A percentile compares a stretch with the other conserved stretches of the same genome.
These are phyloP conservation scores for Ophiostoma triangulosporum DNA, from an alignment of 2,329 filamentous ascomycete genomes.

Conservation along the genomic window DNA sequence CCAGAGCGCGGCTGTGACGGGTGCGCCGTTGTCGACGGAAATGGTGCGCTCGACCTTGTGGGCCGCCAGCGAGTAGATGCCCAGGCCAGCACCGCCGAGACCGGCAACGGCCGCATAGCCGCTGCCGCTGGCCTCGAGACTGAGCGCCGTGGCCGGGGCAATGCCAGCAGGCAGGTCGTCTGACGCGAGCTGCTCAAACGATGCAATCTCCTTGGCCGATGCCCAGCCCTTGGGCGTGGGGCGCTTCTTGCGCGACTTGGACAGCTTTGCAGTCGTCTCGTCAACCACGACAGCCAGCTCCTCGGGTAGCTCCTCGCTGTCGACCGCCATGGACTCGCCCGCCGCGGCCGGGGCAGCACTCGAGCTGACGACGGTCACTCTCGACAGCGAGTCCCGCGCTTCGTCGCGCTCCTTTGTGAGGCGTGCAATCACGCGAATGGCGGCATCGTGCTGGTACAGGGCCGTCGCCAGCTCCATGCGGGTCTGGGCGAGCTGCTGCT, in stretches of 20 bases:
- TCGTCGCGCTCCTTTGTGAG: conserved; percentile 87
- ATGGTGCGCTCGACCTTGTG: conserved; percentile 55
- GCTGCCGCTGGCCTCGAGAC: conserved; percentile 33
- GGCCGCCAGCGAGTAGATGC: conserved; percentile 60
- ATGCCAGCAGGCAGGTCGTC: conserved; percentile 30
- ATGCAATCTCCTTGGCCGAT: conserved; percentile 53
- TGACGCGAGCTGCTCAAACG: conserved; percentile 31
- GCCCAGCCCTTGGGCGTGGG: conserved; percentile 76
- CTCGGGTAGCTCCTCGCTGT: conserved; percentile 63
- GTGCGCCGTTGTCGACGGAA: conserved; percentile 40
- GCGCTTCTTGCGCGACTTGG: conserved; percentile 80
- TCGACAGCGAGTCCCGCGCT: conserved; percentile 75
- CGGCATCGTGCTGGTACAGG: conserved; percentile 93
- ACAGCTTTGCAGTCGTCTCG: conserved; percentile 68
- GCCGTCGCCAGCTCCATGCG: conserved; percentile 87
- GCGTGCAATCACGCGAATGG: conserved; percentile 85
- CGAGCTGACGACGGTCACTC: conserved; percentile 49
- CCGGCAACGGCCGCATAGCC: conserved; percentile 58
- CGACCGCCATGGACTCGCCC: conserved; percentile 87
- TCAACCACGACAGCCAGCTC: conserved; percentile 61
- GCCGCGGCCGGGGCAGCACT: conserved; percentile 31
- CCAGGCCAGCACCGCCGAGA: conserved; percentile 51
- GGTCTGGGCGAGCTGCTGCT: conserved; percentile 79
- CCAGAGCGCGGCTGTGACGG: conserved; percentile 55
- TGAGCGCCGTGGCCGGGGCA: conserved; percentile 35